Conservation (phyloP, 192 early-diverging fungal species). For the Coemansia furcata region DNA sequence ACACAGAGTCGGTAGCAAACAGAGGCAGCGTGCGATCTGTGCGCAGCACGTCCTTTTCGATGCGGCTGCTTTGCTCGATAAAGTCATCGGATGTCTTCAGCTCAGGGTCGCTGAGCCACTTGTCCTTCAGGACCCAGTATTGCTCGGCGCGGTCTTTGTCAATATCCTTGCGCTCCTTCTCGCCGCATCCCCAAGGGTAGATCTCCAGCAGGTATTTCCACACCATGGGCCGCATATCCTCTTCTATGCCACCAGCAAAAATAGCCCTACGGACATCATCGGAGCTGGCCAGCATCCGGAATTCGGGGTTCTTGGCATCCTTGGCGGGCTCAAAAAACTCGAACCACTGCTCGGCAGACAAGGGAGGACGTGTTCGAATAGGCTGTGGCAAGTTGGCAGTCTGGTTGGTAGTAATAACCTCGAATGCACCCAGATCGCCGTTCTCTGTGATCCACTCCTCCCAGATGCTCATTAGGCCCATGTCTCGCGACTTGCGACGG, state of each 20-base stretch:
- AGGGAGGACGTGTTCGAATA: constrained; percentile 49
- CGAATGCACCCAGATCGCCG: constrained; percentile 43
- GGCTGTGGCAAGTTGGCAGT: constrained; percentile 37
- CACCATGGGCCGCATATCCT: constrained; percentile 74
- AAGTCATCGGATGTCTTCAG: constrained; percentile 58
- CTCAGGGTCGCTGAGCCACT: constrained; percentile 63
- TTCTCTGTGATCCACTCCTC: constrained; percentile 52
- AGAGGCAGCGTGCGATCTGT: constrained; percentile 87
- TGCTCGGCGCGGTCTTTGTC: constrained; percentile 57
- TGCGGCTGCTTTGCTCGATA: constrained; percentile 72
- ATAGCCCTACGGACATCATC: constrained; percentile 58
- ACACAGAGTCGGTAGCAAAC: constrained; percentile 69
- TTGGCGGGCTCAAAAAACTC: constrained; percentile 60
- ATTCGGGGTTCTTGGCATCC: constrained; percentile 21
- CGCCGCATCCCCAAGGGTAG: constrained; percentile 81
- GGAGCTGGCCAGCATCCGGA: constrained; percentile 49
- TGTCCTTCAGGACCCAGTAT: constrained; percentile 63
- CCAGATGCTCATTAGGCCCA: constrained; percentile 41
- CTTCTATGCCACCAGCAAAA: constrained; percentile 77
- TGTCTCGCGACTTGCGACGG: constrained; percentile 2
- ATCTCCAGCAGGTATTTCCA: constrained; percentile 89
- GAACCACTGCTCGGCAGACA: constrained; percentile 69
- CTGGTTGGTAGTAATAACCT: constrained; percentile 40
- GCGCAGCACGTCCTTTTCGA: constrained; percentile 95
- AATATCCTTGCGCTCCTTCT: constrained; percentile 64